Conservation (phyloP, 2,329 filamentous ascomycete species). For the Capronia coronata region DNA sequence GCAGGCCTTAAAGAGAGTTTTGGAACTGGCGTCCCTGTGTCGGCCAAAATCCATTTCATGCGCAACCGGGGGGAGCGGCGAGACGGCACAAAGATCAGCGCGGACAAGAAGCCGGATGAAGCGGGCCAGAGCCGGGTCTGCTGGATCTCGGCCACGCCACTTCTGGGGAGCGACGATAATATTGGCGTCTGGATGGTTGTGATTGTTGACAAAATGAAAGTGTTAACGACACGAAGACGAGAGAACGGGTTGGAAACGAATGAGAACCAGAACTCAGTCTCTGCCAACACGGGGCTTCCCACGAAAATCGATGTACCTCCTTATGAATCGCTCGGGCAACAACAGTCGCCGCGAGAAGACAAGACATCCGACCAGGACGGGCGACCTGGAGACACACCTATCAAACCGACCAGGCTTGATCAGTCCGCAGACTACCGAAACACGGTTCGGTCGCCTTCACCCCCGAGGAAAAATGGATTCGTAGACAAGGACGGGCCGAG, state of each 20-base stretch:
- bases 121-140: conserved; percentile 27
- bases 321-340: background rate
- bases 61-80: conserved; percentile 14
- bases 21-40: conserved; percentile 36
- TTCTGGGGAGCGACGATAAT: conserved; percentile 38
- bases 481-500: background rate
- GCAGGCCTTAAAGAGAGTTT: conserved; percentile 38
- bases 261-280: background rate
- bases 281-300: background rate
- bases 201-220: conserved; percentile 36
- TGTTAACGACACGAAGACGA: background rate
- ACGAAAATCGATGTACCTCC: conserved; percentile 1
- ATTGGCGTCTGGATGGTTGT: conserved; percentile 46
- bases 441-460: background rate
- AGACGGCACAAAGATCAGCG: conserved; percentile 17
- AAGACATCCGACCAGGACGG: background rate
- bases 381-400: background rate
- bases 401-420: conserved; percentile 9
- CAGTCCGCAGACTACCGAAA: background rate
- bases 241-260: background rate
- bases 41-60: conserved; percentile 41
- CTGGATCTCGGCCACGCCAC: conserved; percentile 43
- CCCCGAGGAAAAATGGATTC: background rate
- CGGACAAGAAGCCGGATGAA: conserved; percentile 18
- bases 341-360: background rate